Conservation (phyloP, 1,284 basidiomycete genomes). For the Coniferiporia weirii region DNA sequence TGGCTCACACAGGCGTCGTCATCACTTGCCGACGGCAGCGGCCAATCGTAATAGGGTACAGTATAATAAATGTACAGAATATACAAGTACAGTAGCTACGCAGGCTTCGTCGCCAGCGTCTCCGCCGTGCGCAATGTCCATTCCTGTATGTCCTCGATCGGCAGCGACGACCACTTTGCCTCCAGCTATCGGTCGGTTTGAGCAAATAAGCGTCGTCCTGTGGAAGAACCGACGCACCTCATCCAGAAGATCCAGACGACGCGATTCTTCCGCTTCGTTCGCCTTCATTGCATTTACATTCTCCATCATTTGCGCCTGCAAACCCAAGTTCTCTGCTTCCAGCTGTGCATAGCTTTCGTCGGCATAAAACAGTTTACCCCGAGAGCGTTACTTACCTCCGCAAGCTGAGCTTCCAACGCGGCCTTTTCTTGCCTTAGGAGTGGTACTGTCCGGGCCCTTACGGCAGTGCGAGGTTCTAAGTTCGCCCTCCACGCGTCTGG, state of each 20-base stretch:
- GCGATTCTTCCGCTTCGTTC: slow-evolving; percentile 40
- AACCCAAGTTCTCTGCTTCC: slow-evolving; percentile 45
- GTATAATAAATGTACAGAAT: not conserved
- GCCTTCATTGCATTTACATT: slow-evolving; percentile 42
- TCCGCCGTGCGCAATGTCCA: slow-evolving; percentile 60
- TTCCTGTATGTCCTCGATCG: slow-evolving; percentile 53
- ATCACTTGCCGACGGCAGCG: not conserved
- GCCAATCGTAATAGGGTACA: not conserved
- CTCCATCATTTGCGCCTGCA: slow-evolving; percentile 45
- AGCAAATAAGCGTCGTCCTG: slow-evolving; percentile 6
- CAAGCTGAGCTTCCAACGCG: slow-evolving; percentile 44
- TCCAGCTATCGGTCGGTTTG: slow-evolving; percentile 36
- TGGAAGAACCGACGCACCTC: slow-evolving; percentile 34
- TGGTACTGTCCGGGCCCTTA: slow-evolving; percentile 56
- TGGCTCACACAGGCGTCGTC: not conserved
- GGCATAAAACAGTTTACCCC: not conserved
- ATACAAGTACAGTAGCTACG: not conserved
- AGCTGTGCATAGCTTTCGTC: slow-evolving; percentile 34
- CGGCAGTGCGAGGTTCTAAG: slow-evolving; percentile 54
- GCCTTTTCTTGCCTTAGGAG: slow-evolving; percentile 50
- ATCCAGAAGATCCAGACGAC: slow-evolving; percentile 51
- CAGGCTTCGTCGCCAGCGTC: slow-evolving; percentile 14
- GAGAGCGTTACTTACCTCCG: slow-evolving; percentile 30
- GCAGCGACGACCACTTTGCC: slow-evolving; percentile 48
- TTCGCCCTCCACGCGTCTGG: slow-evolving; percentile 61